These are phyloP conservation scores for Zygoascus tannicola DNA, from an alignment of 805 yeast genomes.

Conservation along the genomic window DNA sequence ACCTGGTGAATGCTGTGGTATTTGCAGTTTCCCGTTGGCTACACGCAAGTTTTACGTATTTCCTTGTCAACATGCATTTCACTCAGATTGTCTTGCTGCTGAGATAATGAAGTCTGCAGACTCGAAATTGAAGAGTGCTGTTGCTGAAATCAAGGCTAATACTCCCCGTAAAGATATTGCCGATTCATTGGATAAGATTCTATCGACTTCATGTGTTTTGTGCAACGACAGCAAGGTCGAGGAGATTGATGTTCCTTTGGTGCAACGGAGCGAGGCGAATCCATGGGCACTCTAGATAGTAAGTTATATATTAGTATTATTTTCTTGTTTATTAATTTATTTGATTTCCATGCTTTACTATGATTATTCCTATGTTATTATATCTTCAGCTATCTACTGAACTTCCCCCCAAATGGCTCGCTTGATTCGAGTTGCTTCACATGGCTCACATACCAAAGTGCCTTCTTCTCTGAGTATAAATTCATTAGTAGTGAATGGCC, in stretches of 20 bases:
- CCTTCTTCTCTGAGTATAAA: slow-evolving; percentile 27
- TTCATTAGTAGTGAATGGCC: slow-evolving; percentile 21
- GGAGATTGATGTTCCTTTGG: slow-evolving; percentile 57
- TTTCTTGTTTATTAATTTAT: not conserved
- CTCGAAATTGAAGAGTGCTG: slow-evolving; percentile 52
- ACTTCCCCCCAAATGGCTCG: slow-evolving; percentile 16
- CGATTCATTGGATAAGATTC: slow-evolving; percentile 37
- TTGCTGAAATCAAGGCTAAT: slow-evolving; percentile 42
- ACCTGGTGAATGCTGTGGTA: slow-evolving; percentile 74
- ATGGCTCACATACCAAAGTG: slow-evolving; percentile 21
- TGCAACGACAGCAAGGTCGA: slow-evolving; percentile 73
- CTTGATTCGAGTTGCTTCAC: slow-evolving; percentile 20
- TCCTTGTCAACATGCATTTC: slow-evolving; percentile 87
- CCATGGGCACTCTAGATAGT: slow-evolving; percentile 8
- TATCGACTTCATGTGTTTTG: slow-evolving; percentile 62
- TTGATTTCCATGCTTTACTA: not conserved
- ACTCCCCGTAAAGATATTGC: slow-evolving; percentile 14
- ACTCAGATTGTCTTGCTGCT: slow-evolving; percentile 74
- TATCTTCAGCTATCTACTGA: too few species aligned
- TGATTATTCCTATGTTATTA: not conserved
- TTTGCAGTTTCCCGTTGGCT: slow-evolving; percentile 62
- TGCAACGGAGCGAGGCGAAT: slow-evolving; percentile 14
- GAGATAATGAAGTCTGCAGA: slow-evolving; percentile 53
- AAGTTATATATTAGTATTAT: slow-evolving; percentile 1
- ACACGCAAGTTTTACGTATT: slow-evolving; percentile 68